These are phyloP conservation scores for Bryopsis sp. DNA, from an alignment of 139 green algal genomes.

Conservation along the genomic window DNA sequence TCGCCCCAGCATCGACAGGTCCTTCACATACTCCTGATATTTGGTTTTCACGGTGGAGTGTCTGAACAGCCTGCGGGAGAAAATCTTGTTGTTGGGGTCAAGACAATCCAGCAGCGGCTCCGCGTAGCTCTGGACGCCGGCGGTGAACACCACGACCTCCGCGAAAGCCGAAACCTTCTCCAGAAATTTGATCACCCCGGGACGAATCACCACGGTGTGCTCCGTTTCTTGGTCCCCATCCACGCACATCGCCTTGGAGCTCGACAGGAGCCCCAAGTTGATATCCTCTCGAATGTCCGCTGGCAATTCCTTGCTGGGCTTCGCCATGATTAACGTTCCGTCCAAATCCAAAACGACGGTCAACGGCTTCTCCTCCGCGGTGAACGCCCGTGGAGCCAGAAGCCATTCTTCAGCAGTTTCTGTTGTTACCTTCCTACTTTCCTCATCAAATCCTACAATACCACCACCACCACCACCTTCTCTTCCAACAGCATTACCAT, in stretches of 20 bases:
- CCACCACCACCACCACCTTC: neutral
- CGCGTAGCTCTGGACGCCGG: slow-evolving; percentile 76
- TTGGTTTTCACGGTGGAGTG: slow-evolving; percentile 34
- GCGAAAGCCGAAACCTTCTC: slow-evolving; percentile 34
- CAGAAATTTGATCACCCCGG: slow-evolving; percentile 69
- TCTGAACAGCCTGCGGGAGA: slow-evolving; percentile 43
- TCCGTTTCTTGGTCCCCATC: slow-evolving; percentile 42
- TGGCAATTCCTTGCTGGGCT: slow-evolving; percentile 52
- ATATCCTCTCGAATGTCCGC: slow-evolving; percentile 44
- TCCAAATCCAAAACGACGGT: slow-evolving; percentile 84
- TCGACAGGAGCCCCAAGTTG: slow-evolving; percentile 60
- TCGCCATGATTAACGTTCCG: slow-evolving; percentile 70
- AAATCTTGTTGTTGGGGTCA: slow-evolving; percentile 35
- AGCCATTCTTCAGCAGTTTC: too few species aligned
- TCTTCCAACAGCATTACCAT: too few species aligned
- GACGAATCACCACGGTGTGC: slow-evolving; percentile 78
- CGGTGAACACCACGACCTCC: slow-evolving; percentile 84
- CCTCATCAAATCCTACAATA: too few species aligned
- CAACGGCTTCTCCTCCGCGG: slow-evolving; percentile 39
- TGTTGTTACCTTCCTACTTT: too few species aligned
- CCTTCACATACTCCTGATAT: slow-evolving; percentile 83
- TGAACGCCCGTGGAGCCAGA: too few species aligned
- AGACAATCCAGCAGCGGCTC: slow-evolving; percentile 66
- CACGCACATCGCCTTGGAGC: slow-evolving; percentile 44
- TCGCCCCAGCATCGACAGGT: slow-evolving; percentile 59